These are phyloP conservation scores for Paramecium octaurelia DNA, from an alignment of 73 alveolate genomes.

Conservation along the genomic window DNA sequence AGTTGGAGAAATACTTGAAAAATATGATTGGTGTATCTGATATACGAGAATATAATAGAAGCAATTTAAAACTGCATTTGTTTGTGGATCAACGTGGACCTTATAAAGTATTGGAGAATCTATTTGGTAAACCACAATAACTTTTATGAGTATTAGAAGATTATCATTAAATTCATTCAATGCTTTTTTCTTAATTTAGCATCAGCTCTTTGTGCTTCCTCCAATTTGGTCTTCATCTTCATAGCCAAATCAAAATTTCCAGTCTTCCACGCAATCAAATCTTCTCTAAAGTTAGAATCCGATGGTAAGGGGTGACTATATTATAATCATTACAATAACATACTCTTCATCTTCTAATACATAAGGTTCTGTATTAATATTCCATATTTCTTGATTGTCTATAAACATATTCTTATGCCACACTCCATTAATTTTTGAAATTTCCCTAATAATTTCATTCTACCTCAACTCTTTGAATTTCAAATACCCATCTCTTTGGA, in stretches of 20 bases:
- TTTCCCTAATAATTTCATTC: background rate
- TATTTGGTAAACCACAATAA: constrained; percentile 18
- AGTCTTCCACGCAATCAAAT: constrained; percentile 6
- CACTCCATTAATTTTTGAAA: constrained; percentile 20
- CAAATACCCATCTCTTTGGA: background rate
- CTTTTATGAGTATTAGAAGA: constrained; percentile 29
- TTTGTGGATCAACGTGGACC: constrained; percentile 35
- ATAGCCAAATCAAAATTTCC: constrained; percentile 32
- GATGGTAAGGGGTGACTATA: background rate
- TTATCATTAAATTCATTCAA: background rate
- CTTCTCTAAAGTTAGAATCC: constrained; percentile 33
- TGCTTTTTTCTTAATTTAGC: constrained; percentile 47
- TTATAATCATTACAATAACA: background rate
- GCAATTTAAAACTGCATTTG: constrained; percentile 4
- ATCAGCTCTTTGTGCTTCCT: constrained; percentile 46
- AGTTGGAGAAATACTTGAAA: background rate
- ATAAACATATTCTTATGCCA: constrained; percentile 50
- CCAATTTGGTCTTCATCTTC: constrained; percentile 7
- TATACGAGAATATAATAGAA: constrained; percentile 42
- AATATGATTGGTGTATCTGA: constrained; percentile 10
- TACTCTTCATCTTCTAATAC: constrained; percentile 57
- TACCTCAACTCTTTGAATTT: background rate
- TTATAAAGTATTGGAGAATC: constrained; percentile 6
- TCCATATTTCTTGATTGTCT: background rate
- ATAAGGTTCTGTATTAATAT: constrained; percentile 13